Base-by-base conservation (phyloP, 2,329 filamentous ascomycete genomes). In the Aspergillus sp. region DNA sequence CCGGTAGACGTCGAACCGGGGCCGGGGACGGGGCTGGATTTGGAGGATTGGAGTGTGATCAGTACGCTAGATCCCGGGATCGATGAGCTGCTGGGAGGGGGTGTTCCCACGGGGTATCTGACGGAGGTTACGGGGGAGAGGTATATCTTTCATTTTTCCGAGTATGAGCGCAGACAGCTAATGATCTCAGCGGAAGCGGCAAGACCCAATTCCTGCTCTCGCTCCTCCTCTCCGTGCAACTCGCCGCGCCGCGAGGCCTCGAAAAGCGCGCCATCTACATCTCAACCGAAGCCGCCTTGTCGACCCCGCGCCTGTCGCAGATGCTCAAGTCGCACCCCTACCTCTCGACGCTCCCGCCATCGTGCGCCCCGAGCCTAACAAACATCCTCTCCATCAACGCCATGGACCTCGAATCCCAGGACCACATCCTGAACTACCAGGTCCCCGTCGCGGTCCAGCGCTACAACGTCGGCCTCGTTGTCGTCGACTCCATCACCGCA, bases 121-220 rank as follows among this genome's bases (percentile, higher is more conserved):
- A 86, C 85, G 5, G 91, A 98, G 58, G 72, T 98, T 39, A 82
- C 86, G 2, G 91, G 91, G 37, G 91, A 96, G 66, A 93, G 86
- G 78, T 78, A 40, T 30, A 36, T 41, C 10, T 33, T 6, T 22
- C 28, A 12, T 34, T 20, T n/a, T n/a, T n/a, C n/a, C n/a, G 12
- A 26, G 5, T 7, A n/a, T 26, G 2, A 20, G 25, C 26, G 12
- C n/a, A 39, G 16, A 12, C 29, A 10, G 29, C 42, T 47, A 35
- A 49, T 26, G n/a, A 19, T 27, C 42, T 13, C 44, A 82, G 79
- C 52, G 91, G 88, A 48, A 83, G 80, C 44, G 91, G 89, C 51
- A 98, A 98, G 71, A 95, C 91, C 1, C 91, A 98, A 58, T 77
- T 95, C 51, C 78, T 96, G 16, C 74, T 96, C 16, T 79, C 80